Conservation (phyloP, 331 rosid genomes). For the Quercus lobata region DNA sequence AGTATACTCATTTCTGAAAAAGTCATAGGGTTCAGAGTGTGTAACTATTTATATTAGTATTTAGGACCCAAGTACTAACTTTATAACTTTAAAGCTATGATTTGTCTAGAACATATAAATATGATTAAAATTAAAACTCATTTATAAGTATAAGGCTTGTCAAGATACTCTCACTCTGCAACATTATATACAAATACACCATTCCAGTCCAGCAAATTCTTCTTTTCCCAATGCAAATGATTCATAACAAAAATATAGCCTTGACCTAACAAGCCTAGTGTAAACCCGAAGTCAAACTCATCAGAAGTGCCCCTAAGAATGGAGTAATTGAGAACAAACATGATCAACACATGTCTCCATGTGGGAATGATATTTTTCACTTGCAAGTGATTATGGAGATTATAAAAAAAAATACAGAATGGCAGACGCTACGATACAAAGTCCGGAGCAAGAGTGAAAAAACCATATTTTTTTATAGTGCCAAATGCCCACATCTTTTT, state of each 20-base stretch:
- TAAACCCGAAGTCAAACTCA: too few species aligned
- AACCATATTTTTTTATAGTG: neutral
- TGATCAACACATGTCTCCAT: too few species aligned
- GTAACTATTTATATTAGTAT: neutral
- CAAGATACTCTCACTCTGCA: neutral
- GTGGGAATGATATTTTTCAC: too few species aligned
- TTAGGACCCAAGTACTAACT: neutral
- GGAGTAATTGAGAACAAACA: too few species aligned
- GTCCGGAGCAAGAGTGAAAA: too few species aligned
- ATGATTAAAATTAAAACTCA: neutral
- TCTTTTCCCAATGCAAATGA: neutral
- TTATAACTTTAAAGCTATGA: neutral
- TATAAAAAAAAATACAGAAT: too few species aligned
- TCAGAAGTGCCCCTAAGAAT: too few species aligned
- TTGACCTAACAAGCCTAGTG: too few species aligned
- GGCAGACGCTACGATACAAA: too few species aligned
- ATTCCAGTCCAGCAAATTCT: neutral
- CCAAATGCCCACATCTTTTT: neutral
- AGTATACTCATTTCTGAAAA: neutral
- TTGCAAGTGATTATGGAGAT: too few species aligned
- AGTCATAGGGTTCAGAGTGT: neutral
- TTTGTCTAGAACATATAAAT: neutral
- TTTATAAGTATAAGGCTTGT: neutral
- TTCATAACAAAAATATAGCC: neutral
- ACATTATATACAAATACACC: neutral